Conservation (phyloP, 495 filamentous ascomycete species). For the Podospora pseudocomata region DNA sequence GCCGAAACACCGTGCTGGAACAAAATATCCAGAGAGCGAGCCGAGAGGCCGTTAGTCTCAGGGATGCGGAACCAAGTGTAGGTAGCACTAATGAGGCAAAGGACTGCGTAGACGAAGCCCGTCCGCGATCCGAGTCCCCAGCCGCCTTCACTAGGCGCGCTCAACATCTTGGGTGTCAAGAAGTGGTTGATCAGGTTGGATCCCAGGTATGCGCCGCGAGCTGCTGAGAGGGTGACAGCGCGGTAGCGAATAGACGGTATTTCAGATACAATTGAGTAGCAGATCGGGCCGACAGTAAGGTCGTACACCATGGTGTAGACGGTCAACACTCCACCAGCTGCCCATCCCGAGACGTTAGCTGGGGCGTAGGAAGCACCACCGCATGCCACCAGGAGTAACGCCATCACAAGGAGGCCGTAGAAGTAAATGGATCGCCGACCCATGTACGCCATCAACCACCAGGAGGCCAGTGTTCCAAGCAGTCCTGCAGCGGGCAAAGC, state of each 20-base stretch:
- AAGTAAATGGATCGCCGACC: conserved; percentile 54
- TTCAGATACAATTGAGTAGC: conserved; percentile 59
- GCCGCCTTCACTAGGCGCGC: conserved; percentile 33
- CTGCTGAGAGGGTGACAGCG: conserved; percentile 53
- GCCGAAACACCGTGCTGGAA: conserved; percentile 50
- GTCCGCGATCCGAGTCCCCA: conserved; percentile 54
- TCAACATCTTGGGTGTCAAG: conserved; percentile 49
- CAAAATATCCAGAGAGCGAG: conserved; percentile 55
- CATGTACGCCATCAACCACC: conserved; percentile 48
- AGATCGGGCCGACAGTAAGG: conserved; percentile 57
- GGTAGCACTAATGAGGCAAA: conserved; percentile 42
- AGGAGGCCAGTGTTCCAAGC: conserved; percentile 50
- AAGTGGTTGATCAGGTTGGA: conserved; percentile 43
- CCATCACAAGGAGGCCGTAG: conserved; percentile 44
- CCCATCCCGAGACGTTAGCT: conserved; percentile 34
- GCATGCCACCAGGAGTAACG: conserved; percentile 36
- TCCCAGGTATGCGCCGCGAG: conserved; percentile 55
- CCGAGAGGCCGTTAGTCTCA: conserved; percentile 47
- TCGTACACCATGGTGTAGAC: conserved; percentile 51
- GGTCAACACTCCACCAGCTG: conserved; percentile 52
- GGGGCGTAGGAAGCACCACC: conserved; percentile 27
- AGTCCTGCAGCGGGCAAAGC: conserved; percentile 45
- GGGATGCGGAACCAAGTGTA: conserved; percentile 44
- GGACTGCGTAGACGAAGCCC: conserved; percentile 56
- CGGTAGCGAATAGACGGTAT: conserved; percentile 52